Evolutionary conservation across 2,329 filamentous ascomycete species (phyloP), one percentile per base, ranked within the genome.

Genomic region (Samsoniella hepiali): DNA sequence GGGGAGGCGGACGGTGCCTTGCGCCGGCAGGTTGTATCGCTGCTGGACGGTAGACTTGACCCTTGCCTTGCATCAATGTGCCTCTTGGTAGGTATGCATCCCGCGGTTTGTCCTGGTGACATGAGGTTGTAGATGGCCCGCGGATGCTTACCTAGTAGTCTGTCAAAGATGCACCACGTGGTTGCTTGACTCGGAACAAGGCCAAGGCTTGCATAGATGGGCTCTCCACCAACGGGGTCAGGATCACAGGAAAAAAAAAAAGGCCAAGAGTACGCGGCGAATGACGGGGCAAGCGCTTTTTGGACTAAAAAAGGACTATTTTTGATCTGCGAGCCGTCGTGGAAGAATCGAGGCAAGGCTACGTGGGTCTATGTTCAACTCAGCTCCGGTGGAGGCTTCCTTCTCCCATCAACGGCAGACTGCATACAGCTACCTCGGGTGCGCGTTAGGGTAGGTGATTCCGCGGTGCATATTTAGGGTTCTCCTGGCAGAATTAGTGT

Each of bases 131-230:
- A 34, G 31, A 31, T 29, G 13, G 22, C 29, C 36, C 15, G 34
- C 36, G 34, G 38, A 42, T 22, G 38, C 38, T 22, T 22, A 22
- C 22, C 29, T 49, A 40, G 5, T 60, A 40, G 51, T 22, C 11
- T 27, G 8, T 55, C 40, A 11, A 5, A 32, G 47, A n/a, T 22
- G 32, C 42, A 49, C 32, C 51, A 62, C 59, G 59, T 62, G 59
- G 51, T 38, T 22, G 42, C 34, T 15, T n/a, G 58, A 42, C 32
- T 17, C 36, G 47, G 47, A 40, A 32, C 22, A 22, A 22, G 22
- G 22, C 22, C 22, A 36, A 47, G 22, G 49, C 2, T 32, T 8
- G 51, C 6, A 17, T 17, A 22, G 31, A 7, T 13, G 13, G 38
- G 29, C 58, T n/a, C 47, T 42, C 36, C 36, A 22, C 57, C 36